Base-by-base conservation (phyloP, 2,329 filamentous ascomycete genomes). In the Diaporthe ampelina region DNA sequence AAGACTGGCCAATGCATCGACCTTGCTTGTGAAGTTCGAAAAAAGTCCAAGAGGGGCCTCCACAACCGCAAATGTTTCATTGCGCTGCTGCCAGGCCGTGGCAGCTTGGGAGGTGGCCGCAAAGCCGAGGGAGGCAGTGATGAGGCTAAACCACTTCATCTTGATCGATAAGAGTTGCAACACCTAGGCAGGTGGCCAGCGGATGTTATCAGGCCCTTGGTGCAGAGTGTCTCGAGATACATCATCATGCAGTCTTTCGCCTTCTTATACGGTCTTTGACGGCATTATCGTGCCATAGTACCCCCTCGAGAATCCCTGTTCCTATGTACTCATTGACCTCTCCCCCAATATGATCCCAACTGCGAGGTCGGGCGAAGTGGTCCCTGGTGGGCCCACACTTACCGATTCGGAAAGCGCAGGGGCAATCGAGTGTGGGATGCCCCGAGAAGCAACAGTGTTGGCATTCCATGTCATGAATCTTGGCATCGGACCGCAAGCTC, bases 51-150 rank as follows among this genome's bases (percentile, higher is more conserved):
- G 26, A 52, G 32, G 43, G 29, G 45, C 50, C 3, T 50, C 24
- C 24, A 26, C 45, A 32, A 72, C 48, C 11, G 59, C 58, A 57
- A 72, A 72, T 61, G 70, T 56, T 52, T 65, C 48, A 24, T 72
- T 72, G 32, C 70, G 70, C 26, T 72, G 45, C 35, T 72, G 70
- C 70, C 70, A 72, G 48, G 61, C 70, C 11, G 70, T 72, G 9
- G 43, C 59, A 17, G 58, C 70, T 19, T 65, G 70, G 21, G 59
- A 37, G 13, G 58, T 57, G 48, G 59, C 58, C 37, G 50, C 58
- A 45, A 72, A 17, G 37, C 56, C 59, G 19, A 65, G 17, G 4
- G 11, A 67, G 17, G 61, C 19, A 24, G 26, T 21, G 61, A 67
- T 52, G 61, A 67, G 43, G 29, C 61, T 67, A 43, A 5, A 35